A percentile compares a stretch with the other conserved stretches of the same genome.
Evolutionary conservation across 441 rosid genomes (phyloP).

Genomic region (Populus hybrid): DNA sequence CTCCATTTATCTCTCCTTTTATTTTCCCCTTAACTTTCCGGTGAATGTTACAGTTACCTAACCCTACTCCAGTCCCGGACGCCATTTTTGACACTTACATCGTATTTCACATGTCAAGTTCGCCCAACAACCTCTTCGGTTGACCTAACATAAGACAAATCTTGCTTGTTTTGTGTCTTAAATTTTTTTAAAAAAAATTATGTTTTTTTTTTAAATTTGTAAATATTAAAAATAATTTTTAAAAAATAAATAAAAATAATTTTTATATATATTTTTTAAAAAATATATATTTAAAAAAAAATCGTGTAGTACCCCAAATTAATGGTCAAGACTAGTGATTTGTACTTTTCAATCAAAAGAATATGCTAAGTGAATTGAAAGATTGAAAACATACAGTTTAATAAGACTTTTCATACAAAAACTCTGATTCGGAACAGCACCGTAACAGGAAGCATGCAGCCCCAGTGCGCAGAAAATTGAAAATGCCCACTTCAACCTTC

Average conservation of each 20-base stretch:
- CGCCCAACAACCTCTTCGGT: not conserved
- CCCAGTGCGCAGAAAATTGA: no score
- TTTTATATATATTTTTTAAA: no score
- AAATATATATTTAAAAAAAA: no score
- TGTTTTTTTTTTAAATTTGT: no score
- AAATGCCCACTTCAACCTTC: no score
- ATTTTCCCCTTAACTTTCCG: not conserved
- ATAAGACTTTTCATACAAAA: not conserved
- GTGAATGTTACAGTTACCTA: not conserved
- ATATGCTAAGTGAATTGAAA: not conserved
- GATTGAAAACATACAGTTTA: not conserved
- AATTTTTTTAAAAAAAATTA: no score
- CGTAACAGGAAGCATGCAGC: no score
- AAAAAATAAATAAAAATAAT: no score
- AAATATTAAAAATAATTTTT: no score
- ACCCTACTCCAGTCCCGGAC: not conserved
- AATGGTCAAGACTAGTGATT: not conserved
- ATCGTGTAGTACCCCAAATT: no score
- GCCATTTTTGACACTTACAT: slow-evolving; percentile 10
- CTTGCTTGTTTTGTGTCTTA: no score
- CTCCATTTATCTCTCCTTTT: not conserved
- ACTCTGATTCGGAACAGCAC: not conserved
- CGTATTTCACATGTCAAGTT: not conserved
- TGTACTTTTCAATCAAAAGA: not conserved
- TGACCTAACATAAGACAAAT: no score